Base-by-base conservation (phyloP, 768 basidiomycete genomes). In the Ramaria sp. region DNA sequence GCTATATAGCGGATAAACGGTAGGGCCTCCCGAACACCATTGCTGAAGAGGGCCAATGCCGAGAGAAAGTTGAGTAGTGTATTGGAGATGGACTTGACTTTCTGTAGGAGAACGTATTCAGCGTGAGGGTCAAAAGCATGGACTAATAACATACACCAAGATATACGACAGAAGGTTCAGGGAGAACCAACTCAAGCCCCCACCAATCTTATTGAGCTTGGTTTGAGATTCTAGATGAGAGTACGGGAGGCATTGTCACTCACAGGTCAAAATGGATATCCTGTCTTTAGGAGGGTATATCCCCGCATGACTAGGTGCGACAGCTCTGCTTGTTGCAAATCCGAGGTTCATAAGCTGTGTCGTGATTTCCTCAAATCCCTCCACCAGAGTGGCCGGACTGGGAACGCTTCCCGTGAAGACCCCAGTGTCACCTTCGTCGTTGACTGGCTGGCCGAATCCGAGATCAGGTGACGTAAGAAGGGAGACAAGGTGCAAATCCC, bases 1-100 rank as follows among this genome's bases (percentile, higher is more conserved):
- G 85, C 73, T 49, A 90, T 80, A 69, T 90, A 92, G 28, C 88
- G 85, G 61, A 89, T 73, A 64, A 90, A 88, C 0, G 90, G 90
- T 1, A 92, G 70, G 42, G 92, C 79, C 65, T 93, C 90, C 42
- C 85, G 79, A 30, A 85, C 81, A 22, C 88, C 91, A 55, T 81
- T 79, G 59, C 79, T 79, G 48, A 88, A 68, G 18, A 88, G 47
- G 0, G 87, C 72, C 10, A 90, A 64, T 0, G 83, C 88, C 4
- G 88, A 81, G 5, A 94, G 69, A 61, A 91, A 79, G 64, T 85
- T 84, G 64, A 92, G 74, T 32, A 87, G 64, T 0, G 83, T 70
- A 58, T 73, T 69, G 22, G 83, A 66, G 56, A 89, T 73, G 43
- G 85, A 81, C 50, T 82, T 70, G 1, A 69, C 79, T 50, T 70